Evolutionary conservation across 768 basidiomycete genomes (phyloP).

Genomic region (Lentinula sp.): DNA sequence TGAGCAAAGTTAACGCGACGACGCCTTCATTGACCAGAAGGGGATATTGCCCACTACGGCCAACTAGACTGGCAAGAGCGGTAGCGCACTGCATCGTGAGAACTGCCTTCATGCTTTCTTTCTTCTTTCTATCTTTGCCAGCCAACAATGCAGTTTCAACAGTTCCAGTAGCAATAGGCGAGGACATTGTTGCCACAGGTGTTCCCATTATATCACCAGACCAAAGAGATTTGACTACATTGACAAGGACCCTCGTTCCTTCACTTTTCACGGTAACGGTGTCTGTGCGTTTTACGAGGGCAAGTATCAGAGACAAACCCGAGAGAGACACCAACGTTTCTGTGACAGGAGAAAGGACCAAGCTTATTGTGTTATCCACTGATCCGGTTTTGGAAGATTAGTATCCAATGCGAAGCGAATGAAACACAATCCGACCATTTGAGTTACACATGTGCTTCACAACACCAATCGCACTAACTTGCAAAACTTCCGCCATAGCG

Average conservation of each 20-base stretch:
- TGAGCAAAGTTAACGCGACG: constrained; percentile 74
- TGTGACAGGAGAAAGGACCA: constrained; percentile 42
- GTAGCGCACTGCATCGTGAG: constrained; percentile 48
- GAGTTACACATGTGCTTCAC: constrained; percentile 84
- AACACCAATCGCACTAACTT: constrained; percentile 81
- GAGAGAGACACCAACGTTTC: constrained; percentile 25
- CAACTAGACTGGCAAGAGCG: constrained; percentile 65
- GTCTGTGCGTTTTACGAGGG: constrained; percentile 72
- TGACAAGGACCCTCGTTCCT: constrained; percentile 83
- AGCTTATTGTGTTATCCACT: constrained; percentile 40
- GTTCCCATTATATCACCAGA: constrained; percentile 34
- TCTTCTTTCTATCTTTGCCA: constrained; percentile 42
- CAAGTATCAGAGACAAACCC: constrained; percentile 64
- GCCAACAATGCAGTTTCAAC: constrained; percentile 25
- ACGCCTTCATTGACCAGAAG: constrained; percentile 86
- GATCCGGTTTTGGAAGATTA: neutral
- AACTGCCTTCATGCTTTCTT: constrained; percentile 46
- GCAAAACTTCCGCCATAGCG: constrained; percentile 77
- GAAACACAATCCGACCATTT: constrained; percentile 43
- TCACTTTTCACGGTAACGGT: constrained; percentile 83
- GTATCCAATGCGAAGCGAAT: neutral
- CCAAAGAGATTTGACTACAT: constrained; percentile 77
- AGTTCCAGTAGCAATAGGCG: constrained; percentile 14
- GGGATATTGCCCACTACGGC: constrained; percentile 73
- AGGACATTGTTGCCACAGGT: neutral